Evolutionary conservation across 2,329 filamentous ascomycete genomes (phyloP).

Genomic region (Colletotrichum shisoi): DNA sequence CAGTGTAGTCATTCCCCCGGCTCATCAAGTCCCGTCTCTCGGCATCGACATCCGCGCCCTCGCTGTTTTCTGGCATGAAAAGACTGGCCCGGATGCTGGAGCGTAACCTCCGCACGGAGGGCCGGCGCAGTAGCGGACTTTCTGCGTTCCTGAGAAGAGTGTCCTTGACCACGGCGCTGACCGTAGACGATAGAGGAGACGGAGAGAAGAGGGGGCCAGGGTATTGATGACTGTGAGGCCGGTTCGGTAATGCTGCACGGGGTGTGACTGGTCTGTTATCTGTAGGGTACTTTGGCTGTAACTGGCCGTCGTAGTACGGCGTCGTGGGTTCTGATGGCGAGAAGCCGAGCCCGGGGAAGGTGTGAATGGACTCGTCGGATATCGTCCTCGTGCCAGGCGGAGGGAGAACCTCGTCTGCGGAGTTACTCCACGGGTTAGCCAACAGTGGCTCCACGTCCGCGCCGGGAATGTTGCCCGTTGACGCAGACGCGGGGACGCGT

Average conservation of each 20-base stretch:
- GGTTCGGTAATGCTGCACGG: conserved; percentile 34
- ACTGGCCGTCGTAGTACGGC: conserved; percentile 46
- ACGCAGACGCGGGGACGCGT: conserved; percentile 46
- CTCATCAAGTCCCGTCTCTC: conserved; percentile 29
- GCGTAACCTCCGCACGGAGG: conserved; percentile 58
- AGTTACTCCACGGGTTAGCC: conserved; percentile 56
- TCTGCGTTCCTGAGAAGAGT: conserved; percentile 59
- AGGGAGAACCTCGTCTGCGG: conserved; percentile 46
- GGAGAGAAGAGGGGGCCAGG: conserved; percentile 64
- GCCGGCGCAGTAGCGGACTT: conserved; percentile 51
- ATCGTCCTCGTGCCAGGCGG: conserved; percentile 50
- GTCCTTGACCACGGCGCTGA: conserved; percentile 66
- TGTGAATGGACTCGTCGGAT: conserved; percentile 50
- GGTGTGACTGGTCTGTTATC: conserved; percentile 40
- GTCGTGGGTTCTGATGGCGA: conserved; percentile 47
- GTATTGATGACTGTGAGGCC: conserved; percentile 51
- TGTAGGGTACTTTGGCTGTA: conserved; percentile 40
- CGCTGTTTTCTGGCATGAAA: conserved; percentile 59
- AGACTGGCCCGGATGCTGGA: conserved; percentile 63
- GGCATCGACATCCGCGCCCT: conserved; percentile 43
- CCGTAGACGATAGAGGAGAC: conserved; percentile 66
- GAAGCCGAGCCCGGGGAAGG: conserved; percentile 41
- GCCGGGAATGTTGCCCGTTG: conserved; percentile 47
- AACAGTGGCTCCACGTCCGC: conserved; percentile 53
- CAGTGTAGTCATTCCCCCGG: conserved; percentile 1